phyloP scores from a whole-genome alignment of 2,329 filamentous ascomycete species.

The Pseudogymnoascus sp. region DNA sequence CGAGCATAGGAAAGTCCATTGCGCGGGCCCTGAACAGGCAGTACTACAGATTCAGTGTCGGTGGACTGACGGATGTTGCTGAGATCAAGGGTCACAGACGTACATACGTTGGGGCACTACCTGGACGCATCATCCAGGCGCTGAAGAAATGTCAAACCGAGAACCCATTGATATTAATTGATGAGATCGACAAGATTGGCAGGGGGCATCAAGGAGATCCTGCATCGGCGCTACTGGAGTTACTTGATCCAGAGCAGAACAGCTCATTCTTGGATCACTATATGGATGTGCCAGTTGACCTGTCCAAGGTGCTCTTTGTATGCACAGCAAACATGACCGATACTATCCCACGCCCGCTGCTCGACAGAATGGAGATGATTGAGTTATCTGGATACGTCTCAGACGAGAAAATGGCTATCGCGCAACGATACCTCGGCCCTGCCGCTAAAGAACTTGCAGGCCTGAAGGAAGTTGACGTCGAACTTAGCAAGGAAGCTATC shows the following conservation, averaged over 20 bases:
- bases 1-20: slow-evolving; percentile 97
- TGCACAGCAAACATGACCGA: slow-evolving; percentile 99
- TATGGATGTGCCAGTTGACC: slow-evolving; percentile 93
- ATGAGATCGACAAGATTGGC: slow-evolving; percentile 97
- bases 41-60: slow-evolving; percentile 97
- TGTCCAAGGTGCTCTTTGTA: slow-evolving; percentile 96
- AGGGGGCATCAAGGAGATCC: slow-evolving; percentile 95
- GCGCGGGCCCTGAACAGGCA: slow-evolving; percentile 88
- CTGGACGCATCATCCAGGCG: slow-evolving; percentile 94
- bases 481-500: slow-evolving; percentile 77
- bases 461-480: slow-evolving; percentile 82
- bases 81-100: slow-evolving; percentile 97
- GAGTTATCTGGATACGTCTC: slow-evolving; percentile 92
- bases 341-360: slow-evolving; percentile 85
- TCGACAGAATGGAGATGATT: slow-evolving; percentile 98
- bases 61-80: slow-evolving; percentile 91
- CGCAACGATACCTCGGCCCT: slow-evolving; percentile 83
- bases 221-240: slow-evolving; percentile 82
- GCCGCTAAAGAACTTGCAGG: slow-evolving; percentile 92
- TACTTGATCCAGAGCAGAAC: slow-evolving; percentile 96
- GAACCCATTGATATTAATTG: slow-evolving; percentile 91
- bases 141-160: slow-evolving; percentile 99
- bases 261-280: slow-evolving; percentile 96
- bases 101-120: slow-evolving; percentile 92
- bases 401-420: slow-evolving; percentile 98